These are phyloP conservation scores for Salinomyces thailandicus DNA, from an alignment of 2,329 filamentous ascomycete species.

Conservation along the genomic window DNA sequence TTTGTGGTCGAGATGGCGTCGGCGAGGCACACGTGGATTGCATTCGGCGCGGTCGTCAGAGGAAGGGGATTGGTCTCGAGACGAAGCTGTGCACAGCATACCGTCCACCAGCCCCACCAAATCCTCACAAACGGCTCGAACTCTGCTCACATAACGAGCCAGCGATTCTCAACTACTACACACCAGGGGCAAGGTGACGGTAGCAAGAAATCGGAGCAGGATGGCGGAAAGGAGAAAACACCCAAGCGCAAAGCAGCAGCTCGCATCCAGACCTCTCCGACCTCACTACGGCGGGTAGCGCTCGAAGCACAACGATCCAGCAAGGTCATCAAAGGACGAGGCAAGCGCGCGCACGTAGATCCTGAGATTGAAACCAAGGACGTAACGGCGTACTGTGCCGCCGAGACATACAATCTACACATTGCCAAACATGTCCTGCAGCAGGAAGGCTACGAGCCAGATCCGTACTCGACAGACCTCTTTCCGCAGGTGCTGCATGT, in stretches of 20 bases:
- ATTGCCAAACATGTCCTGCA: conserved; percentile 48
- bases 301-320: conserved; percentile 65
- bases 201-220: conserved; percentile 5
- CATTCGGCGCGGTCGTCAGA: conserved; percentile 18
- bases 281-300: conserved; percentile 72
- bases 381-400: conserved; percentile 56
- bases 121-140: conserved; percentile 2
- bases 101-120: conserved; percentile 7
- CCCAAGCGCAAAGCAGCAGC: conserved; percentile 30
- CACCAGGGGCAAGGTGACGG: not conserved
- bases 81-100: conserved; percentile 8
- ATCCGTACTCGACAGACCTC: conserved; percentile 51
- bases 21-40: conserved; percentile 20
- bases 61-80: conserved; percentile 16
- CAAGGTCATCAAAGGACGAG: conserved; percentile 41
- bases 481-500: conserved; percentile 58
- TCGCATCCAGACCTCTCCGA: conserved; percentile 50
- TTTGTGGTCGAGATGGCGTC: conserved; percentile 5
- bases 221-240: conserved; percentile 7
- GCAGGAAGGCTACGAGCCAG: conserved; percentile 50
- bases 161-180: not conserved
- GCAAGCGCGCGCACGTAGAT: conserved; percentile 35
- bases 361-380: conserved; percentile 38
- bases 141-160: too few relatives aligned
- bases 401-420: conserved; percentile 54